A percentile compares a stretch with the other conserved stretches of the same genome.
Conservation (phyloP, 148 eudicot species). For the Gaultheria prostrata region DNA sequence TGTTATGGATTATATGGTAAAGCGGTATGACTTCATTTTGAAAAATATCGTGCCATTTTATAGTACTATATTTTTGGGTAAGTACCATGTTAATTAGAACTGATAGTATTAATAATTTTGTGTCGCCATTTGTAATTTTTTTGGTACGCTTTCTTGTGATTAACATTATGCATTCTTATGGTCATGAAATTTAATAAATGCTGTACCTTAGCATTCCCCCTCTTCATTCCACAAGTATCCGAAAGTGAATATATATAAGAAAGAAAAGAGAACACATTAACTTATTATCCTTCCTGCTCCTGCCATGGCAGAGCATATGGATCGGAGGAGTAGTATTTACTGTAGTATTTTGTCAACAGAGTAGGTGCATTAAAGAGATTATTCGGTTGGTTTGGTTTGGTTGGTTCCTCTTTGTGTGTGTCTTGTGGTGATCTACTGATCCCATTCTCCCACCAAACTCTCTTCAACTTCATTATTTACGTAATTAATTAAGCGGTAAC, state of each 20-base stretch:
- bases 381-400: background rate
- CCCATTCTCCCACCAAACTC: background rate
- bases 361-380: background rate
- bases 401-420: background rate
- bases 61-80: background rate
- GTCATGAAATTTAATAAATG: background rate
- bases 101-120: background rate
- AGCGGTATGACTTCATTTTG: too few relatives aligned
- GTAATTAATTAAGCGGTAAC: background rate
- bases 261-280: background rate
- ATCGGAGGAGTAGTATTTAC: background rate
- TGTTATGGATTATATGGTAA: too few relatives aligned
- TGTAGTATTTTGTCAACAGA: background rate
- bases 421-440: background rate
- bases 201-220: background rate
- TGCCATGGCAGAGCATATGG: background rate
- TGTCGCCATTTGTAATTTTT: background rate
- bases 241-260: background rate
- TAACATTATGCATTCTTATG: background rate
- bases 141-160: background rate
- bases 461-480: background rate
- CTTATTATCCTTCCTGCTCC: background rate
- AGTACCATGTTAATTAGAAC: background rate
- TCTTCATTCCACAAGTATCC: background rate
- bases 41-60: too few relatives aligned